Percentiles rank a stretch among this genome's conserved stretches.
phyloP scores from a whole-genome alignment of 176 grass and related monocot genomes.

The Otatea glauca region DNA sequence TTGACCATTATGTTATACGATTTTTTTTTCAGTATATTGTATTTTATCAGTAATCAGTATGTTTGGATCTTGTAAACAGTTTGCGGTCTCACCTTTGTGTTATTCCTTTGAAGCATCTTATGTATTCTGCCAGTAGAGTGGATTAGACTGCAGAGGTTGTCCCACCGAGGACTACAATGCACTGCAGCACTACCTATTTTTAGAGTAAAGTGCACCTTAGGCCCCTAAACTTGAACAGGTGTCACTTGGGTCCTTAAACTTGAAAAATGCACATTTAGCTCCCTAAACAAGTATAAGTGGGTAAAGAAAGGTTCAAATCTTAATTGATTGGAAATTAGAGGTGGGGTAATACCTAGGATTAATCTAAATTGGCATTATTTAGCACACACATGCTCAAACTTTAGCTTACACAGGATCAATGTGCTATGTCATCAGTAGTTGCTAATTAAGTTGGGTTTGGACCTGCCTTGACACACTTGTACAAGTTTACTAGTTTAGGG shows the following conservation, averaged over 20 bases:
- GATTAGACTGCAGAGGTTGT: neutral
- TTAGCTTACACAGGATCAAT: neutral
- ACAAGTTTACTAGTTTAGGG: conserved; percentile 16
- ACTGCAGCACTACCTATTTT: neutral
- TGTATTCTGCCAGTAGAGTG: conserved; percentile 22
- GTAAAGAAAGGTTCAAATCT: neutral
- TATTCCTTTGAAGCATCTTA: conserved; percentile 30
- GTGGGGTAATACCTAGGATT: neutral
- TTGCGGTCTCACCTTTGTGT: neutral
- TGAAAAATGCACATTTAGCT: neutral
- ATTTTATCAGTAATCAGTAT: conserved; percentile 10
- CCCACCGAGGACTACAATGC: conserved; percentile 14
- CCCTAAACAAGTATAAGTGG: neutral
- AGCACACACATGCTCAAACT: neutral
- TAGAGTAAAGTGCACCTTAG: conserved; percentile 2
- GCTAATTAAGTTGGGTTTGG: neutral
- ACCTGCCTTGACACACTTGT: neutral
- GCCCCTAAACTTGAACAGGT: neutral
- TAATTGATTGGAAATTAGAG: conserved; percentile 8
- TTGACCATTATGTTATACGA: neutral
- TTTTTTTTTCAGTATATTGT: neutral
- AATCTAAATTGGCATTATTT: conserved; percentile 18
- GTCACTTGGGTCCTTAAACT: conserved; percentile 16
- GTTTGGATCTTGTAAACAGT: conserved; percentile 19
- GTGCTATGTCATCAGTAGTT: neutral